phyloP scores from a whole-genome alignment of 768 basidiomycete genomes.

The Gyrodon lividus region DNA sequence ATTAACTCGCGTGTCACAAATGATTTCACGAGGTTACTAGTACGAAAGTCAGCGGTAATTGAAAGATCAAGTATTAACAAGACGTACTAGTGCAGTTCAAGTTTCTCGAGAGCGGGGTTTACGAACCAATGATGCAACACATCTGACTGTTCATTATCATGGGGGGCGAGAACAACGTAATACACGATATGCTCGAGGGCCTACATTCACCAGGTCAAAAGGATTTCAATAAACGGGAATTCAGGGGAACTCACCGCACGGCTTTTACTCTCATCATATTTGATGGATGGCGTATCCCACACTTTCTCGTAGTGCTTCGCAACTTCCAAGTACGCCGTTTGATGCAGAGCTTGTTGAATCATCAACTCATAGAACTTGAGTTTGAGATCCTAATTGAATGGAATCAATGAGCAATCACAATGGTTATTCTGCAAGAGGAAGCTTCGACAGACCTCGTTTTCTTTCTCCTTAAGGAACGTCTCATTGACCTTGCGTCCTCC shows the following conservation, averaged over 20 bases:
- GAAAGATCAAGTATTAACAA: not conserved
- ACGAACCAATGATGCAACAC: constrained; percentile 87
- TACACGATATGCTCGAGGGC: constrained; percentile 94
- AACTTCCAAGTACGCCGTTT: constrained; percentile 84
- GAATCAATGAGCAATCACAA: not conserved
- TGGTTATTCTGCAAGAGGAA: constrained; percentile 1
- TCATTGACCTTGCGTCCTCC: constrained; percentile 94
- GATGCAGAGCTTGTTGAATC: constrained; percentile 90
- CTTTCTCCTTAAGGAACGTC: constrained; percentile 83
- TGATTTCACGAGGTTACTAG: constrained; percentile 89
- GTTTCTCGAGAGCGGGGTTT: constrained; percentile 75
- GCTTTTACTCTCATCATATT: constrained; percentile 75
- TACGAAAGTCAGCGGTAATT: constrained; percentile 10
- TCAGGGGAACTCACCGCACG: constrained; percentile 49
- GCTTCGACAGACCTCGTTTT: constrained; percentile 68
- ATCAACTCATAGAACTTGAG: constrained; percentile 95
- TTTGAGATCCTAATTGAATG: constrained; percentile 76
- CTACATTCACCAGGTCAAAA: constrained; percentile 37
- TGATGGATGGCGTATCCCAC: constrained; percentile 95
- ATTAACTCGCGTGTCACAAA: constrained; percentile 92
- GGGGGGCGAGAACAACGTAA: constrained; percentile 89
- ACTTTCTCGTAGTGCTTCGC: constrained; percentile 96
- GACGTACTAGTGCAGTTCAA: constrained; percentile 81
- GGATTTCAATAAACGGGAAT: not conserved
- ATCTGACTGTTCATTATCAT: constrained; percentile 96